phyloP scores from a whole-genome alignment of 1,284 basidiomycete genomes.

The Sanguinoderma infundibulare region DNA sequence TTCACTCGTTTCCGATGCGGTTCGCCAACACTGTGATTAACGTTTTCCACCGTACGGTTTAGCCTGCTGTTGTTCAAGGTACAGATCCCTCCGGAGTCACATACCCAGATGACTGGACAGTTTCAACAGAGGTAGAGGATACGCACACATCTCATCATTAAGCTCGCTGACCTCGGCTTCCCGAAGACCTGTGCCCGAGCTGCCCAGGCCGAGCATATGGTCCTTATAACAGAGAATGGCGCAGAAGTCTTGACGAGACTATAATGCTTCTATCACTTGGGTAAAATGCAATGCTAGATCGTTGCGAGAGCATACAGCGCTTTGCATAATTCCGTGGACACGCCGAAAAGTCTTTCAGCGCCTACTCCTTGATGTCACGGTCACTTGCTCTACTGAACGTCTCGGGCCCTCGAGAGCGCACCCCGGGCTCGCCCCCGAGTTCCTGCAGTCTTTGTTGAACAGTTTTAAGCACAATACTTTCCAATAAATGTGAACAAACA shows the following conservation, averaged over 20 bases:
- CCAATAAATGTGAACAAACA: too few relatives aligned
- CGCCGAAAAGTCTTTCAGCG: too few relatives aligned
- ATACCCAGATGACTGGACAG: constrained; percentile 90
- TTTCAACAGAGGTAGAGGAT: constrained; percentile 71
- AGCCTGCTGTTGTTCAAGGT: constrained; percentile 84
- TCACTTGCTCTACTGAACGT: too few relatives aligned
- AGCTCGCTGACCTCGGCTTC: background rate
- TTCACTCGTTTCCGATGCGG: too few relatives aligned
- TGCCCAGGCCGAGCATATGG: constrained; percentile 88
- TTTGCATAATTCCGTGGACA: too few relatives aligned
- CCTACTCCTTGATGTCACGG: too few relatives aligned
- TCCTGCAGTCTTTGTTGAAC: too few relatives aligned
- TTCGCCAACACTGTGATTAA: background rate
- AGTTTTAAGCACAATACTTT: too few relatives aligned
- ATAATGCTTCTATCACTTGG: background rate
- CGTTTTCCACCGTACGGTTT: background rate
- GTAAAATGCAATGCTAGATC: background rate
- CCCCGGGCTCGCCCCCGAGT: too few relatives aligned
- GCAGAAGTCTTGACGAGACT: constrained; percentile 63
- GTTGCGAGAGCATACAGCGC: background rate
- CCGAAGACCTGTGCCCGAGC: constrained; percentile 71
- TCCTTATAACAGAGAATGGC: constrained; percentile 80
- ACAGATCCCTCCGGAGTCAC: constrained; percentile 67
- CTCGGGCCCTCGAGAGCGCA: too few relatives aligned
- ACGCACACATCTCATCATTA: background rate